Base-by-base conservation (phyloP, 2,329 filamentous ascomycete genomes). In the Sporothrix sp. region DNA sequence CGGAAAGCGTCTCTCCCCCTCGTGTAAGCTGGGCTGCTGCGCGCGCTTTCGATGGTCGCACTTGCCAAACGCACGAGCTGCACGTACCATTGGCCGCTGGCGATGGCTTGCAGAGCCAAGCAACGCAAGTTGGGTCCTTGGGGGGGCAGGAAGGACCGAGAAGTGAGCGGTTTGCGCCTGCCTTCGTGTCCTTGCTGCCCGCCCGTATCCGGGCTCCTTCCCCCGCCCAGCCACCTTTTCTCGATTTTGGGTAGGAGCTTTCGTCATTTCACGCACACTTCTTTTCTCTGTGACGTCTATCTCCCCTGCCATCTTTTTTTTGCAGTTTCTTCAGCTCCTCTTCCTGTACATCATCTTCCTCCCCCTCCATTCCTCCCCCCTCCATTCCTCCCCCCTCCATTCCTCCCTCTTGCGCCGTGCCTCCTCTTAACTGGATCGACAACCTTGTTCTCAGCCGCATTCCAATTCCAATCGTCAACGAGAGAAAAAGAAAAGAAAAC, bases 11-110 rank as follows among this genome's bases (percentile, higher is more conserved):
- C 13, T n/a, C 21, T 9, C 11, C 9, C 32, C 23, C 14, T 7
- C 16, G 35, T 47, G 50, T 42, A 37, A 46, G 42, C n/a, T 51
- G 42, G 16, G 47, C 14, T 52, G 50, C 30, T 40, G 27, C n/a
- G n/a, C n/a, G n/a, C n/a, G n/a, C n/a, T n/a, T n/a, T n/a, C n/a
- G n/a, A n/a, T n/a, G n/a, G n/a, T n/a, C n/a, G 38, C 47, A 50
- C 47, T 43, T 50, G 43, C 20, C 45, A 16, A 42, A 37, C 27
- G 42, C 20, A 30, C 42, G 28, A 18, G 46, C 27, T 39, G 37
- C 37, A 33, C 37, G n/a, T 43, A 38, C 33, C 14, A 18, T 43
- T 36, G 38, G 28, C n/a, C 16, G 23, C 33, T 20, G 25, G 14
- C 16, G 33, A 36, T 27, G 14, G 30, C 32, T 46, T n/a, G n/a